Base-by-base conservation (phyloP, 371 early-diverging fungal species). In the Nematocida sp. region DNA sequence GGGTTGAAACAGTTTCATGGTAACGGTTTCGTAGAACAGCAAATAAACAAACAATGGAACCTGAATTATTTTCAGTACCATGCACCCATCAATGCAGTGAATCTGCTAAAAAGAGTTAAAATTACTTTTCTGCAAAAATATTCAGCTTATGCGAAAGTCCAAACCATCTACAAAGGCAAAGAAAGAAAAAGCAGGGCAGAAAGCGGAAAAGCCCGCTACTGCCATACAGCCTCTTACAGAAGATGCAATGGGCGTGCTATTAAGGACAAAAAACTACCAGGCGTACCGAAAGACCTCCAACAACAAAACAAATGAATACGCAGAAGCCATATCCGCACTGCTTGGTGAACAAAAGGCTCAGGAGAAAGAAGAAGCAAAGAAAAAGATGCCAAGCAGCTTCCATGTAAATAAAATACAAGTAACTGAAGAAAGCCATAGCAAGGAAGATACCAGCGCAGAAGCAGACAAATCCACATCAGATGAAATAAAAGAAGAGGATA, bases 1-100 rank as follows among this genome's bases (percentile, higher is more conserved):
- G n/a, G 40, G 7, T 15, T 66, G 74, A 74, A 74, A 74, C 74
- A 46, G 74, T 74, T 66, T 74, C 74, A 64, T 64, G 25, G 74
- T 52, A 56, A 74, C 74, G 15, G 74, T 74, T 62, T 74, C 74
- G 66, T 52, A 66, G 74, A 62, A 74, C 74, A 74, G 74, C 74
- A 74, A 74, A 74, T 74, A 74, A 74, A 74, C 69, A 67, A 50
- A 50, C 52, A 50, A 13, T 50, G 13, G 52, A 33, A 18, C 20
- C 25, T 25, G 25, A 60, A 60, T 25, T n/a, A 56, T 25, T 62
- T 62, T 60, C 11, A 11, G 27, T 0, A 60, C 18, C 27, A 11
- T 11, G 27, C 1, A 20, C 0, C 11, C 33, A 33, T 33, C 33
- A 33, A 33, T 33, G 33, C 33, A 33, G 33, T 33, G 33, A 2